Evolutionary conservation across 495 filamentous ascomycete genomes (phyloP), one percentile per base, ranked within the genome.

Genomic region (Penicillium samsonianum): DNA sequence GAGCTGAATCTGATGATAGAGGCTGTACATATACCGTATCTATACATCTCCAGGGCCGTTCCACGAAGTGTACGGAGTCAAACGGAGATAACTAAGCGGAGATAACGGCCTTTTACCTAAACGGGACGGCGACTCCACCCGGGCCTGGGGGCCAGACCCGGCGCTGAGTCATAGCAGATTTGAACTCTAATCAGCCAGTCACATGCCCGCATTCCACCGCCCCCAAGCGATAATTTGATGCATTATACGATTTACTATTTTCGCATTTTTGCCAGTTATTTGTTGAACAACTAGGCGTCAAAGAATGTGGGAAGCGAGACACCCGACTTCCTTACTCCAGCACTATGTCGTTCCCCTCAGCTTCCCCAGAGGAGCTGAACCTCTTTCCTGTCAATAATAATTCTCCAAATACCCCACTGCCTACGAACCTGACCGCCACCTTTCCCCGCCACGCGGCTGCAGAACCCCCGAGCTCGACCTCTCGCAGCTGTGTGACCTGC

Each of bases 401-500:
- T 60, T 67, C 61, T 53, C 65, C 64, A 44, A 63, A 45, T 19
- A 48, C 42, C 26, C 54, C 55, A 14, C 51, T 43, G 2, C 33
- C 48, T 46, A 33, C 50, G 5, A 41, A 52, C 40, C 35, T 50
- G 19, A 50, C 60, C 48, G 63, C 65, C 43, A 65, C 63, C 58
- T 46, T 49, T 30, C 58, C 65, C 43, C 58, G 45, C 51, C 43
- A 55, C 33, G 14, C 55, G 26, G 62, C 65, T 30, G 10, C 40
- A 38, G 37, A 53, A 31, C 38, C 38, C 47, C 55, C 53, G 17
- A 48, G 45, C 40, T 50, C 59, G 37, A 88, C 86, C 63, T 80
- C 87, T 9, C 81, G 91, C 54, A 92, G 89, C 60, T 96, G 91
- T 70, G 84, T 91, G 3, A 94, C 89, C 26, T 96, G 91, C 67